Evolutionary conservation across 768 basidiomycete species (phyloP).

Genomic region (Candolleomyces aberdarensis): DNA sequence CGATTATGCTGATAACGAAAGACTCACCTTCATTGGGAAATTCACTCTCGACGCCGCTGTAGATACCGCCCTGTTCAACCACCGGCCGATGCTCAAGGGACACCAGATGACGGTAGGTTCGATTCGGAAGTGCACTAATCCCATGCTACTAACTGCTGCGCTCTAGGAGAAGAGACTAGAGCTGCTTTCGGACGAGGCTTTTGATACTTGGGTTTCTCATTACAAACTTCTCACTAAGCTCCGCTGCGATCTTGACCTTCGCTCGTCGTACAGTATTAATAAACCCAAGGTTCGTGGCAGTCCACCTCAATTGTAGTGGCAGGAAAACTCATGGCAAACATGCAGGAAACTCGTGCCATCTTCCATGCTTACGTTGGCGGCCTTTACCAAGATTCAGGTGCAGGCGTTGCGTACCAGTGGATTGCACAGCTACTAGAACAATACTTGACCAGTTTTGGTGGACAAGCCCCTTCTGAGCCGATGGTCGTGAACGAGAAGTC

Average conservation of each 20-base stretch:
- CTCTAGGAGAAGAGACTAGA: slow-evolving; percentile 27
- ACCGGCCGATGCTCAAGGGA: slow-evolving; percentile 47
- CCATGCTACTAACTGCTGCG: slow-evolving; percentile 11
- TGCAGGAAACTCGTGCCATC: slow-evolving; percentile 52
- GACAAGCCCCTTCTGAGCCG: slow-evolving; percentile 10
- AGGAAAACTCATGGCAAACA: background rate
- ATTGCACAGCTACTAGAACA: slow-evolving; percentile 40
- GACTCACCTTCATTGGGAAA: slow-evolving; percentile 50
- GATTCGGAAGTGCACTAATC: background rate
- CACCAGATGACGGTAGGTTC: slow-evolving; percentile 50
- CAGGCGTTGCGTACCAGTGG: slow-evolving; percentile 53
- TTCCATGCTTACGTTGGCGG: slow-evolving; percentile 71
- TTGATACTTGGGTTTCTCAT: slow-evolving; percentile 45
- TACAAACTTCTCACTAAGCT: slow-evolving; percentile 50
- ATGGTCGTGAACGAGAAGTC: slow-evolving; percentile 11
- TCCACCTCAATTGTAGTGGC: slow-evolving; percentile 11
- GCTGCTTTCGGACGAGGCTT: slow-evolving; percentile 38
- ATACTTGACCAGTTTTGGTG: slow-evolving; percentile 12
- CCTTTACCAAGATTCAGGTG: slow-evolving; percentile 53
- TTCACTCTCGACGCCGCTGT: slow-evolving; percentile 44
- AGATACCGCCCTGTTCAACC: slow-evolving; percentile 45
- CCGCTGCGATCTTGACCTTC: slow-evolving; percentile 40
- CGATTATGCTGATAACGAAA: slow-evolving; percentile 53
- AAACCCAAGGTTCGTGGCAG: slow-evolving; percentile 38
- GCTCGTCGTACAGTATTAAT: slow-evolving; percentile 24